Percentiles rank a stretch among this genome's conserved stretches.
These are phyloP conservation scores for Paecilomyces niveus DNA, from an alignment of 2,329 filamentous ascomycete genomes.

Conservation along the genomic window DNA sequence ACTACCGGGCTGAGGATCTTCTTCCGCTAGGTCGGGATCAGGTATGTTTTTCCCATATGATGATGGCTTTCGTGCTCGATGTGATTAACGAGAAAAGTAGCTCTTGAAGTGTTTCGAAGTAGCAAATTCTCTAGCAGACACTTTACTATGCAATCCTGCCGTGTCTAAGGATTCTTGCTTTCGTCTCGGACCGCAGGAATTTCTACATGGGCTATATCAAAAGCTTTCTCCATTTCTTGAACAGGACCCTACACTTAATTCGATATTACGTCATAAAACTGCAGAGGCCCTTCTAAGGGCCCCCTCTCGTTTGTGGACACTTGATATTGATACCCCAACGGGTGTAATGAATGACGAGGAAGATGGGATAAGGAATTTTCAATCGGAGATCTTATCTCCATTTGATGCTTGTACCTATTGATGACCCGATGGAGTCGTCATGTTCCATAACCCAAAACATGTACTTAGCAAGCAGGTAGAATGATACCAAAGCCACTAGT, in stretches of 20 bases:
- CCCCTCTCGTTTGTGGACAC: constrained; percentile 15
- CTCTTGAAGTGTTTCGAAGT: constrained; percentile 26
- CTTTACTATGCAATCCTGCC: constrained; percentile 13
- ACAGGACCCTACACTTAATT: constrained; percentile 17
- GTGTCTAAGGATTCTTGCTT: constrained; percentile 2
- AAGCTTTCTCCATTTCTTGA: constrained; percentile 21
- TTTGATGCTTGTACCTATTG: not conserved
- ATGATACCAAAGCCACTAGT: not conserved
- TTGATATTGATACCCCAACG: not conserved
- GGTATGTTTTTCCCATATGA: constrained; percentile 9
- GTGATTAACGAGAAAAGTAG: constrained; percentile 5
- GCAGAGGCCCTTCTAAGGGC: constrained; percentile 18
- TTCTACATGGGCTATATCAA: constrained; percentile 23
- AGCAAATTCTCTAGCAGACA: constrained; percentile 23
- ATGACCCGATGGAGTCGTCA: not conserved
- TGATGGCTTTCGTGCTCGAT: not conserved
- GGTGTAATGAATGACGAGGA: not conserved
- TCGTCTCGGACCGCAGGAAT: constrained; percentile 19
- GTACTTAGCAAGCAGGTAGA: not conserved
- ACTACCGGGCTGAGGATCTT: constrained; percentile 17
- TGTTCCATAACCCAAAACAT: not conserved
- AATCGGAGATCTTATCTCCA: not conserved
- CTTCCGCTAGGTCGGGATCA: constrained; percentile 23
- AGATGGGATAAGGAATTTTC: not conserved
- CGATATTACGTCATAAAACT: constrained; percentile 21